These are phyloP conservation scores for Penicillium egyptiacum DNA, from an alignment of 495 filamentous ascomycete genomes.

Conservation along the genomic window DNA sequence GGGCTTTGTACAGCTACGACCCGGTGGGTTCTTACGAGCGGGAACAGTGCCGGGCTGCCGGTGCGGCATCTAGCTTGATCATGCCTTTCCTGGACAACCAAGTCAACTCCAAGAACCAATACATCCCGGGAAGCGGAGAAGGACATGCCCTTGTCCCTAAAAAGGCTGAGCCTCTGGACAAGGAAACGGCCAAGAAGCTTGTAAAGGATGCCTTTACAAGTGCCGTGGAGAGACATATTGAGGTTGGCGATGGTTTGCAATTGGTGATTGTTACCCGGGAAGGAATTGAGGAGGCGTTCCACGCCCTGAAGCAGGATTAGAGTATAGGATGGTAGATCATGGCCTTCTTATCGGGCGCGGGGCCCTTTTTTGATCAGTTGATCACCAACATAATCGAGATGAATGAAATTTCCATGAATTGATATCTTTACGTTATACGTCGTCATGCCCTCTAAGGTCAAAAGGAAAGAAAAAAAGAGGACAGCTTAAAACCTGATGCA, in stretches of 20 bases:
- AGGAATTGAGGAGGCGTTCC: constrained; percentile 82
- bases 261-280: constrained; percentile 87
- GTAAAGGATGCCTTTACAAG: constrained; percentile 98
- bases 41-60: constrained; percentile 92
- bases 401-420: constrained; percentile 25
- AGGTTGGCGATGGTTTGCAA: constrained; percentile 95
- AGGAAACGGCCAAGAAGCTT: constrained; percentile 73
- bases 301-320: constrained; percentile 89
- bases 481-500: constrained; percentile 23
- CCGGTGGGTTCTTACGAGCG: constrained; percentile 95
- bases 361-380: constrained; percentile 7
- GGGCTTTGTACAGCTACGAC: constrained; percentile 95
- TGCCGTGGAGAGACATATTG: constrained; percentile 96
- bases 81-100: constrained; percentile 99
- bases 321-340: constrained; percentile 18
- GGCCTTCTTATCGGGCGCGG: constrained; percentile 19
- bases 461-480: constrained; percentile 14
- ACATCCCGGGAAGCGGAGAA: constrained; percentile 80
- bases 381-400: constrained; percentile 19
- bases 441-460: constrained; percentile 31
- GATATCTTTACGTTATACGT: constrained; percentile 26
- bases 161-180: constrained; percentile 65
- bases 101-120: constrained; percentile 99
- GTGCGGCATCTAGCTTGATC: constrained; percentile 93
- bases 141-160: constrained; percentile 71